Conservation (phyloP, 768 basidiomycete species). For the Rubroboletus pulcherrimus region DNA sequence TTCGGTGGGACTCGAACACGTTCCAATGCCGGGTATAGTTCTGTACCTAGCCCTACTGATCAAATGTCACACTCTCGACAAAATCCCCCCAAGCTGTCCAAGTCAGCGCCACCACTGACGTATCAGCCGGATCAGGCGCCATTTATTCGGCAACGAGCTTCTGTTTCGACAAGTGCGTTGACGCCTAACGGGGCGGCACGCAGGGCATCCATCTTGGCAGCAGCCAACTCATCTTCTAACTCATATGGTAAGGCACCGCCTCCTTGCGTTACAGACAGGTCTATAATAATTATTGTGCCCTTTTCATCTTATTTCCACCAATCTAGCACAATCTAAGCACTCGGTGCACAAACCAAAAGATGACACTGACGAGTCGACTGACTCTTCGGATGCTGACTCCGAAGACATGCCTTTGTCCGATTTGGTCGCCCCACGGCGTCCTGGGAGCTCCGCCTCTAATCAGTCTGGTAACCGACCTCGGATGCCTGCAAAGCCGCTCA, state of each 20-base stretch:
- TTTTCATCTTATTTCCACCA: neutral
- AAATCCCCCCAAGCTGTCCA: constrained; percentile 12
- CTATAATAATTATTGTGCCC: neutral
- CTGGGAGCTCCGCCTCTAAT: constrained; percentile 55
- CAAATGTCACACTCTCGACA: neutral
- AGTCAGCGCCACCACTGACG: constrained; percentile 31
- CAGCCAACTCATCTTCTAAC: constrained; percentile 28
- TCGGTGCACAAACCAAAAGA: constrained; percentile 5
- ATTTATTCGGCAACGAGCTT: constrained; percentile 41
- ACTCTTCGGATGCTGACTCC: constrained; percentile 42
- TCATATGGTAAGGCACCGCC: constrained; percentile 28
- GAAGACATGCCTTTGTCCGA: constrained; percentile 63
- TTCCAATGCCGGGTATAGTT: constrained; percentile 21
- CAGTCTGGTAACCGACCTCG: constrained; percentile 25
- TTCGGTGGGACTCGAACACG: constrained; percentile 1
- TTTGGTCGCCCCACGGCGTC: constrained; percentile 58
- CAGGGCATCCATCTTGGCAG: constrained; percentile 42
- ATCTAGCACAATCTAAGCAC: constrained; percentile 5
- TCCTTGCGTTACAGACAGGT: neutral
- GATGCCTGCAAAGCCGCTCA: constrained; percentile 42
- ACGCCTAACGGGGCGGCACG: constrained; percentile 49
- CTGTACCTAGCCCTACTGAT: neutral
- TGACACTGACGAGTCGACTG: constrained; percentile 25
- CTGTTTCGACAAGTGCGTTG: constrained; percentile 56
- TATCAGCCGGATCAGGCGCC: constrained; percentile 4